A percentile compares a stretch with the other conserved stretches of the same genome.
These are phyloP conservation scores for Dictyostelium firmibasis DNA, from an alignment of 78 protist genomes.

Conservation along the genomic window DNA sequence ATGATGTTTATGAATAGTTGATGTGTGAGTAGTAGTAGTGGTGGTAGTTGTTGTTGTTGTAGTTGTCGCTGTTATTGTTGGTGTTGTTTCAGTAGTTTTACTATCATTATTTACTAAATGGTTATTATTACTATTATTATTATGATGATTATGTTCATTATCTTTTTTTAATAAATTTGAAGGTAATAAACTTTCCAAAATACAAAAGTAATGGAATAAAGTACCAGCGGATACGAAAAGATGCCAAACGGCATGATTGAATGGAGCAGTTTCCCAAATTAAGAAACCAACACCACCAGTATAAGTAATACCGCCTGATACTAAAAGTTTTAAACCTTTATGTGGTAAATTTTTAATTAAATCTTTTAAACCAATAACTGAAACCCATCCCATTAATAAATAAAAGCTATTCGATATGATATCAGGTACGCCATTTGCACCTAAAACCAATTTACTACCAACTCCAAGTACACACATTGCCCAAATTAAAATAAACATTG, in stretches of 20 bases:
- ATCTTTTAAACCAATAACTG: constrained; percentile 50
- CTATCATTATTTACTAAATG: not conserved
- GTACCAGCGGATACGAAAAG: constrained; percentile 59
- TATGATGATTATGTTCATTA: not conserved
- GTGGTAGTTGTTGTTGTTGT: not conserved
- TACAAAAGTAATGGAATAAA: constrained; percentile 69
- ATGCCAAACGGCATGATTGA: constrained; percentile 76
- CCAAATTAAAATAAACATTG: constrained; percentile 48
- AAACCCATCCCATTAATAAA: constrained; percentile 58
- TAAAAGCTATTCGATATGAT: constrained; percentile 50
- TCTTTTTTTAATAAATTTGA: constrained; percentile 7
- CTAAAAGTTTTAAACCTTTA: constrained; percentile 42
- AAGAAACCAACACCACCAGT: constrained; percentile 63
- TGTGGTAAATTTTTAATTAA: constrained; percentile 33
- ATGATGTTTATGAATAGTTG: not conserved
- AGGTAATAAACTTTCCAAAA: constrained; percentile 43
- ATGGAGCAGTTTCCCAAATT: constrained; percentile 61
- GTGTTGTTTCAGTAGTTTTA: too few species aligned
- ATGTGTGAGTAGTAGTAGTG: not conserved
- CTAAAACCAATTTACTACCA: constrained; percentile 42
- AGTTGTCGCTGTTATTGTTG: not conserved
- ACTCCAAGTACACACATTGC: constrained; percentile 62
- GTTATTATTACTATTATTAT: not conserved
- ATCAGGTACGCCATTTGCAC: constrained; percentile 56
- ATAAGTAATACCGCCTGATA: constrained; percentile 67